Evolutionary conservation across 192 early-diverging fungal species (phyloP).

Genomic region (Obelidium mucronatum): DNA sequence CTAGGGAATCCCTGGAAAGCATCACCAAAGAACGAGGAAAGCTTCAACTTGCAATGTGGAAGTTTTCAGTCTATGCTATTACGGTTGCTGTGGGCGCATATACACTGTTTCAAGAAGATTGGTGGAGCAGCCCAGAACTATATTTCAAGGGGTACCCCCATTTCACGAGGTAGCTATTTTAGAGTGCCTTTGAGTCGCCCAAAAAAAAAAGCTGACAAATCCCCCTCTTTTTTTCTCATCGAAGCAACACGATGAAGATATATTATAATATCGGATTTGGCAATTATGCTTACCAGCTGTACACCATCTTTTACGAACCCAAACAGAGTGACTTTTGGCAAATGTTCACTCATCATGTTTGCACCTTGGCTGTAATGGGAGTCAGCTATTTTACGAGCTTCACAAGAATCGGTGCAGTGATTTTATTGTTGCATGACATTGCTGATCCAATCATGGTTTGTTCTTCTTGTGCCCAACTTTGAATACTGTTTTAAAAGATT

Average conservation of each 20-base stretch:
- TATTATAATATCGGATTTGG: constrained; percentile 53
- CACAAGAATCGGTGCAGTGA: constrained; percentile 49
- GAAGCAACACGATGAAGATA: constrained; percentile 35
- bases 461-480: background rate
- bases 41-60: constrained; percentile 29
- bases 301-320: constrained; percentile 45
- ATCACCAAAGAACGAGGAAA: constrained; percentile 13
- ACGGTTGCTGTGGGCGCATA: constrained; percentile 10
- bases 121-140: constrained; percentile 14
- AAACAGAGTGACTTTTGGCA: constrained; percentile 47
- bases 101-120: constrained; percentile 17
- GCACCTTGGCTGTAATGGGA: constrained; percentile 47
- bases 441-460: constrained; percentile 54
- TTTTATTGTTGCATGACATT: constrained; percentile 52
- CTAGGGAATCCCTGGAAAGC: background rate
- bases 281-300: constrained; percentile 39
- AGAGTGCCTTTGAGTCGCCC: no score
- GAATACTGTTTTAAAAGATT: background rate
- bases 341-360: constrained; percentile 52
- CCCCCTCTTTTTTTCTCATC: background rate
- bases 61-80: constrained; percentile 7
- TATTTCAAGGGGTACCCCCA: constrained; percentile 29
- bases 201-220: no score
- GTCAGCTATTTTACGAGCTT: constrained; percentile 44
- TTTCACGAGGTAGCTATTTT: constrained; percentile 1